Evolutionary conservation across 805 yeast genomes (phyloP), one percentile per base, ranked within the genome.

Genomic region (Saccharomycopsis sp.): DNA sequence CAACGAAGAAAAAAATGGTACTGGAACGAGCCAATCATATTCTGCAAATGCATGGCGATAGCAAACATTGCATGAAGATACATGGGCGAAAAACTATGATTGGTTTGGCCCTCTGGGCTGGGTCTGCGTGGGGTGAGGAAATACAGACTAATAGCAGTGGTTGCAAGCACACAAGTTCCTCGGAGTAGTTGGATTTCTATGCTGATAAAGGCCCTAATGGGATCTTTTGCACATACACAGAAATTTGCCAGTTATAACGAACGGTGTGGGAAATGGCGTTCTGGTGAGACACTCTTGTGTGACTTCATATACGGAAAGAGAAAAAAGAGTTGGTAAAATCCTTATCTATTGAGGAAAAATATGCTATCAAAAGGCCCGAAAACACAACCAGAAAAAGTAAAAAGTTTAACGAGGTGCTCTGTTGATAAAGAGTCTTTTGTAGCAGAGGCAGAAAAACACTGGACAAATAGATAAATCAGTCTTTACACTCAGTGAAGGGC

Each of bases 11-110:
- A 29, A 29, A 29, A 29, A 29, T 29, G 38, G 38, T 29, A 29
- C 38, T 29, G 38, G 12, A 44, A 44, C 49, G 49, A 44, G 49
- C 49, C 49, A 44, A 44, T 44, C 49, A 44, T 44, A 44, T 44
- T 17, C 22, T 3, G 49, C 49, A 7, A 5, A 44, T 44, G 49
- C 49, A 44, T 44, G 49, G 49, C 49, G 49, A 44, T 44, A 44
- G 49, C 22, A 44, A 19, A 44, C 22, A 44, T 19, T 44, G 49
- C 49, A 44, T 44, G 49, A n/a, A 17, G 49, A 44, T 29, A 29
- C 38, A 29, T 29, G 38, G 38, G 38, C 38, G 38, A 29, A 29
- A 29, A 29, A 29, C 38, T 29, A 29, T 29, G 38, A 29, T 29
- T 5, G 9, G 38, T 7, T 29, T 29, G 12, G n/a, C n/a, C n/a